Conservation (phyloP, 306 rosid genomes). For the Lagenaria siceraria region DNA sequence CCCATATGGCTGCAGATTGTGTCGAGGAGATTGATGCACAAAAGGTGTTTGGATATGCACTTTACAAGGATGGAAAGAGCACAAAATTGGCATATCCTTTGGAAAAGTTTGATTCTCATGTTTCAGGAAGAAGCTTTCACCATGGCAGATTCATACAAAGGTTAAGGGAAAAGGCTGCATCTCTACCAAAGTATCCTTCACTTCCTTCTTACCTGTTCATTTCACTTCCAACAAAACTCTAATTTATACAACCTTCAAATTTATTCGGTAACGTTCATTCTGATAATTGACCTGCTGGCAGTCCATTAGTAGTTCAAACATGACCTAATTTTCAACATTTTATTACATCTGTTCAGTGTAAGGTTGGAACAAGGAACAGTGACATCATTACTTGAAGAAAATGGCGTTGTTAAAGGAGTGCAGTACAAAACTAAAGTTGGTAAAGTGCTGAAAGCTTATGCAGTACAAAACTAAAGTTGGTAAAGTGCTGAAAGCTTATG, state of each 20-base stretch:
- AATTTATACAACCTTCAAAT: not conserved
- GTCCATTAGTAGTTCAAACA: not conserved
- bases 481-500: slow-evolving; percentile 30
- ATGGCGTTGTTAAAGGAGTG: slow-evolving; percentile 45
- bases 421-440: slow-evolving; percentile 47
- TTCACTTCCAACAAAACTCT: not conserved
- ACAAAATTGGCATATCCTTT: not conserved
- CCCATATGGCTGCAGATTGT: slow-evolving; percentile 5
- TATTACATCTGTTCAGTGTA: slow-evolving; percentile 23
- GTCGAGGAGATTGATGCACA: slow-evolving; percentile 2
- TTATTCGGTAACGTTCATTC: too few species aligned
- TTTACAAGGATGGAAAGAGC: slow-evolving; percentile 5
- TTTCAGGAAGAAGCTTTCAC: slow-evolving; percentile 6
- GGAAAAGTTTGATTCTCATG: not conserved
- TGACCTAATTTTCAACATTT: not conserved
- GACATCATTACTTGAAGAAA: slow-evolving; percentile 40
- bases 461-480: slow-evolving; percentile 50
- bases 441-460: slow-evolving; percentile 30
- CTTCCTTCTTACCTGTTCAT: not conserved
- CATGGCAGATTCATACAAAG: not conserved
- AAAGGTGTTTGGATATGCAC: slow-evolving; percentile 8
- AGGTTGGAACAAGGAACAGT: slow-evolving; percentile 51
- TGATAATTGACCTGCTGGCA: not conserved
- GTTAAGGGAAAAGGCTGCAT: not conserved
- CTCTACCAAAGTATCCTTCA: slow-evolving; percentile 5